Conservation (phyloP, 2,329 filamentous ascomycete species). For the Colletotrichum shisoi region DNA sequence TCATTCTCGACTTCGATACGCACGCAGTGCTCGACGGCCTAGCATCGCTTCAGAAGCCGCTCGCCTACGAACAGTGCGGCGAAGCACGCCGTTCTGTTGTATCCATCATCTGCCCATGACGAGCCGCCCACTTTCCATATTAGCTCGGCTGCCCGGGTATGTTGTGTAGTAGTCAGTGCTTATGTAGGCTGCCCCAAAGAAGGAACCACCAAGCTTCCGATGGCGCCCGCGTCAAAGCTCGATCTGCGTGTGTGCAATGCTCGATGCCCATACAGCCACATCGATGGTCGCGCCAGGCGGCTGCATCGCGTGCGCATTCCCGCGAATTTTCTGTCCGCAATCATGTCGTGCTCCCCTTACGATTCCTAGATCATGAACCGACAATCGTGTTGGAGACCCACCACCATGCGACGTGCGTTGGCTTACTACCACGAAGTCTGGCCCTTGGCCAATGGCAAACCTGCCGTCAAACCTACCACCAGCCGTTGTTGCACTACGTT, state of each 20-base stretch:
- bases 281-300: slow-evolving; percentile 10
- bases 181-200: no score
- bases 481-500: slow-evolving; percentile 21
- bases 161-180: no score
- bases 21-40: slow-evolving; percentile 8
- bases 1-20: slow-evolving; percentile 22
- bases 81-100: background rate
- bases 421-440: slow-evolving; percentile 2
- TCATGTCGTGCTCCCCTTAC: background rate
- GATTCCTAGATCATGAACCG: slow-evolving; percentile 25
- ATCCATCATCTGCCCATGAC: slow-evolving; percentile 11
- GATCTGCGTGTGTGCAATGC: slow-evolving; percentile 26
- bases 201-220: slow-evolving; percentile 18
- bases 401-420: background rate
- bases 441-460: slow-evolving; percentile 11
- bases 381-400: background rate
- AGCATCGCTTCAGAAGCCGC: slow-evolving; percentile 16
- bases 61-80: background rate
- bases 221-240: slow-evolving; percentile 13
- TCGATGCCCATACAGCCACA: slow-evolving; percentile 24
- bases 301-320: background rate
- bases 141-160: background rate
- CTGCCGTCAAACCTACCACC: slow-evolving; percentile 19
- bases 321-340: background rate
- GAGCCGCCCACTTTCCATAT: slow-evolving; percentile 7